Conservation (phyloP, 2,329 filamentous ascomycete genomes). For the Chrysoporthe austroafricana region DNA sequence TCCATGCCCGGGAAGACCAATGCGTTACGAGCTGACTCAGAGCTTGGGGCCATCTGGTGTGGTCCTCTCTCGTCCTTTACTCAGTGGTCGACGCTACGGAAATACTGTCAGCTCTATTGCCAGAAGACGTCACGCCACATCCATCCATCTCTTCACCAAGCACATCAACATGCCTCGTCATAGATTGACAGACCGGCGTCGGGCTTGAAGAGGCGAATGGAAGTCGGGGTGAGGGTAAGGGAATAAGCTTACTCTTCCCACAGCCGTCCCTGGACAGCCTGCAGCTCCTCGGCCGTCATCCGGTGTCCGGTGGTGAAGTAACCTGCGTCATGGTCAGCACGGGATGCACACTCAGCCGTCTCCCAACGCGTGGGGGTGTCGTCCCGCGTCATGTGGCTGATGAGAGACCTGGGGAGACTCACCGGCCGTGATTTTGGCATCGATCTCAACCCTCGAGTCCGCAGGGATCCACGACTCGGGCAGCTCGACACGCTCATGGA, state of each 20-base stretch:
- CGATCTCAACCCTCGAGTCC: slow-evolving; percentile 96
- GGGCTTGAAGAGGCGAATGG: slow-evolving; percentile 31
- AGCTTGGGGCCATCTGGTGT: neutral
- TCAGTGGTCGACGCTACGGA: slow-evolving; percentile 32
- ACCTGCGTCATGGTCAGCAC: slow-evolving; percentile 44
- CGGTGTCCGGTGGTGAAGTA: slow-evolving; percentile 87
- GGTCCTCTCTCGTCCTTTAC: neutral
- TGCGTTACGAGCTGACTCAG: neutral
- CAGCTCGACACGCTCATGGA: slow-evolving; percentile 87
- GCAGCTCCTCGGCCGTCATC: slow-evolving; percentile 84
- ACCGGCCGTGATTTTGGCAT: slow-evolving; percentile 97
- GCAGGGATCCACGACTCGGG: slow-evolving; percentile 92
- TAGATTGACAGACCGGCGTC: neutral
- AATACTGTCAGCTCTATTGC: slow-evolving; percentile 34
- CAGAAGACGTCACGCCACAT: slow-evolving; percentile 26
- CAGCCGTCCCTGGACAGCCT: slow-evolving; percentile 83
- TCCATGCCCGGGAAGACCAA: neutral
- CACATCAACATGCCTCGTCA: slow-evolving; percentile 1
- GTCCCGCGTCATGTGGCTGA: neutral
- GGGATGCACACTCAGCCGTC: neutral
- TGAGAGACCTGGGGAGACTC: slow-evolving; percentile 40
- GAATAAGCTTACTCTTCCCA: slow-evolving; percentile 76
- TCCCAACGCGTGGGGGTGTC: neutral
- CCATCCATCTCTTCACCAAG: neutral
- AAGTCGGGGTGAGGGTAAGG: slow-evolving; percentile 21